phyloP scores from a whole-genome alignment of 129 eudicot genomes.

The Artemisia annua region DNA sequence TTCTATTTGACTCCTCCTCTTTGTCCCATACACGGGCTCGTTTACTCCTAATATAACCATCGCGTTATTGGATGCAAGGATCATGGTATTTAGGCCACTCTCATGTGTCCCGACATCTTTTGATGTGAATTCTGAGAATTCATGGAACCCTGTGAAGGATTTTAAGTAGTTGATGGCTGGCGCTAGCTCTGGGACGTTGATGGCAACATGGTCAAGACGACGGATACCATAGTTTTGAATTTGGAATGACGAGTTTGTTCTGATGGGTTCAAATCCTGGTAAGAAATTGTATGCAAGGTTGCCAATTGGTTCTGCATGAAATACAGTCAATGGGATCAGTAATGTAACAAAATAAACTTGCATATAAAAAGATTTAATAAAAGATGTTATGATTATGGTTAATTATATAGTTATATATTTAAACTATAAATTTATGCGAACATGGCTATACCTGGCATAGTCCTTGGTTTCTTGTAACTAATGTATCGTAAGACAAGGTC shows the following conservation, averaged over 20 bases:
- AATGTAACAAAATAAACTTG: no score
- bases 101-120: slow-evolving; percentile 73
- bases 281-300: slow-evolving; percentile 27
- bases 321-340: no score
- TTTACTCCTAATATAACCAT: slow-evolving; percentile 64
- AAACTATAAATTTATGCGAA: no score
- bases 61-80: slow-evolving; percentile 67
- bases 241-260: slow-evolving; percentile 14
- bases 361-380: no score
- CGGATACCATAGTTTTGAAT: slow-evolving; percentile 58
- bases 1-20: slow-evolving; percentile 88
- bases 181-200: slow-evolving; percentile 65
- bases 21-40: slow-evolving; percentile 80
- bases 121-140: slow-evolving; percentile 67
- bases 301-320: background rate
- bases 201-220: slow-evolving; percentile 76
- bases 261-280: slow-evolving; percentile 60
- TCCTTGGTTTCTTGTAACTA: slow-evolving; percentile 27
- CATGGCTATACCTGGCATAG: no score
- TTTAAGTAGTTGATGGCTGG: slow-evolving; percentile 67
- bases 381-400: no score
- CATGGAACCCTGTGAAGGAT: slow-evolving; percentile 79
- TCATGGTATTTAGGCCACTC: slow-evolving; percentile 78
- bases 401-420: no score
- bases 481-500: slow-evolving; percentile 67